Base-by-base conservation (phyloP, 306 rosid species). In the Vachellia collinsii region DNA sequence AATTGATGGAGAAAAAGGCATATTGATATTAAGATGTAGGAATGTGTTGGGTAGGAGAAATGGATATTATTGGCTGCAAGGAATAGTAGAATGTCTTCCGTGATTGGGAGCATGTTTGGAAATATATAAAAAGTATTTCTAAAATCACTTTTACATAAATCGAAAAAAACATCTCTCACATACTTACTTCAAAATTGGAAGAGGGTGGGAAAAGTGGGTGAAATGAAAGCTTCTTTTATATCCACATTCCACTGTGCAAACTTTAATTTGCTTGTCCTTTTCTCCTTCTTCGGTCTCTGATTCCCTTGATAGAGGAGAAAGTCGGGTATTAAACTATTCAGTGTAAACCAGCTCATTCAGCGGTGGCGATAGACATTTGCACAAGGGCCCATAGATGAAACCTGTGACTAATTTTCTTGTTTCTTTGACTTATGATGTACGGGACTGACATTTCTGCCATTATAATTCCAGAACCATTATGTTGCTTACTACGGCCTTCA, bases 281-380 rank as follows among this genome's bases (percentile, higher is more conserved):
- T 82, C 65, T 61, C n/a, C 38, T 54, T 12, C 53, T 72, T 59
- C 20, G 0, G 25, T 86, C 72, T 25, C 82, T 75, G 97, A 95
- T 93, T 92, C 94, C 81, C 89, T 93, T 85, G 85, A 85, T 88
- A 48, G 90, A 61, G 84, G 91, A 95, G 81, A 92, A 93, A 92
- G 97, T 53, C 84, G 90, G 83, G 95, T 38, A 93, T 61, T 90
- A 89, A 90, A 68, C 37, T 20, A 43, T 68, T 41, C 34, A 44
- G 39, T 70, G 56, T 70, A 42, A 70, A 85, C 86, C 94, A 91
- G 92, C 95, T 90, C 92, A 86, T 67, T 13, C 78, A 70, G 65
- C 64, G 84, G 91, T 88, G 87, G 43, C 63, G 19, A 43, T 7
- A 6, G 3, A 82, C 79, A 79, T 86, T 78, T 81, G 29, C 72